Base-by-base conservation (phyloP, 108 stramenopile species). In the Cyclotella atomus region DNA sequence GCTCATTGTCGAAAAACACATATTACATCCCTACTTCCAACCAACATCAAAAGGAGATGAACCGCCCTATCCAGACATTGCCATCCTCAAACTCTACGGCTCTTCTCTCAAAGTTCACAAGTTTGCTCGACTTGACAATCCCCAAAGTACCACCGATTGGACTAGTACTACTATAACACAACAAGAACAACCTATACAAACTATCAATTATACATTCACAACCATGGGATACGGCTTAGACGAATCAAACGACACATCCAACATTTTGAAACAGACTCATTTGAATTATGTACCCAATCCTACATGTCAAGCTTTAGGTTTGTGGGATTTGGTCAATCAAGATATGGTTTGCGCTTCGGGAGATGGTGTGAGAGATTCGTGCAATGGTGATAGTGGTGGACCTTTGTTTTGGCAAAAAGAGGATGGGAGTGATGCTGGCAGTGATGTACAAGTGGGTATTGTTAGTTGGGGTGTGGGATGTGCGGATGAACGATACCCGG, bases 281-380 rank as follows among this genome's bases (percentile, higher is more conserved):
- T 19, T 70, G 0, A 12, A 0, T 3, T 70, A 70, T 20, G 56
- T 70, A 8, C 55, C 68, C 23, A 59, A 70, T 19, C 27, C 30
- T 30, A 24, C 3, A 25, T 70, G 68, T 52, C 28, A 59, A n/a
- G 30, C 68, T 19, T 21, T 21, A 24, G 68, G 68, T 30, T 45
- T 70, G 2, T 70, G 68, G 68, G 43, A 43, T 29, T 57, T 70
- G 25, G 36, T 70, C n/a, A 20, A 70, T 16, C 38, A 70, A 24
- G 69, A 75, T 46, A 83, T 83, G 83, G 73, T 83, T 68, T 83
- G 83, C 53, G 78, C 77, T 1, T 57, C 24, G 27, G 72, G 52
- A 8, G 24, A 46, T 35, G 45, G 60, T 5, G 38, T 45, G 15
- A 56, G 46, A 33, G 83, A 83, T 67, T 61, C 71, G 20, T 83